Base-by-base conservation (phyloP, 768 basidiomycete genomes). In the Mycena vitilis region DNA sequence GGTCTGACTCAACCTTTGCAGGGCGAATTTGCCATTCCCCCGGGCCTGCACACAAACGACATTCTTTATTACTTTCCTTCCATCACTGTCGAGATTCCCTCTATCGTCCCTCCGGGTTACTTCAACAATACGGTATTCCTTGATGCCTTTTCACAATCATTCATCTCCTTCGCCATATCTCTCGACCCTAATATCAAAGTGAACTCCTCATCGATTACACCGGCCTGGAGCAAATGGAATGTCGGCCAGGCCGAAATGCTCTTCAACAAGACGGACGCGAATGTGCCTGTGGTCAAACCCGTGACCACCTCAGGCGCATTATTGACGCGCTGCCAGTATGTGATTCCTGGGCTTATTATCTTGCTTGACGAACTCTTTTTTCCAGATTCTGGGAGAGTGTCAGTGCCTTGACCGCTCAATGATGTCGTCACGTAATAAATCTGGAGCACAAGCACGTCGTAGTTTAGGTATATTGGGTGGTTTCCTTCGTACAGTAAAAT, bases 1-100 rank as follows among this genome's bases (percentile, higher is more conserved):
- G 6, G 13, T 45, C 16, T 18, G 18, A 45, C 18, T 45, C n/a
- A 2, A n/a, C 25, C 63, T 30, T 5, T 30, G 30, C 18, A 58
- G 57, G 42, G 42, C 6, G 57, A 58, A 58, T 58, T 58, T n/a
- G 57, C 57, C 4, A 58, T 58, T 12, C 59, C 71, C 20, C 44
- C 45, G 12, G 76, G 72, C 55, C 11, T 72, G 12, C 80, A 81
- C 38, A 73, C 63, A 36, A 5, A 61, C 2, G 78, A 79, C 55
- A 2, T 66, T 11, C 2, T 18, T 5, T 78, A 77, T 56, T 80
- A 79, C 2, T 45, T 45, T 20, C 44, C 44, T 2, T 45, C 44
- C 6, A 20, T 18, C 18, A 18, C 44, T 13, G 20, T 45, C 44
- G 44, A 45, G 15, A 6, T 18, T 45, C 44, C 44, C 44, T 2